Evolutionary conservation across 148 eudicot genomes (phyloP), one percentile per base, ranked within the genome.

Genomic region (Spergularia marina): DNA sequence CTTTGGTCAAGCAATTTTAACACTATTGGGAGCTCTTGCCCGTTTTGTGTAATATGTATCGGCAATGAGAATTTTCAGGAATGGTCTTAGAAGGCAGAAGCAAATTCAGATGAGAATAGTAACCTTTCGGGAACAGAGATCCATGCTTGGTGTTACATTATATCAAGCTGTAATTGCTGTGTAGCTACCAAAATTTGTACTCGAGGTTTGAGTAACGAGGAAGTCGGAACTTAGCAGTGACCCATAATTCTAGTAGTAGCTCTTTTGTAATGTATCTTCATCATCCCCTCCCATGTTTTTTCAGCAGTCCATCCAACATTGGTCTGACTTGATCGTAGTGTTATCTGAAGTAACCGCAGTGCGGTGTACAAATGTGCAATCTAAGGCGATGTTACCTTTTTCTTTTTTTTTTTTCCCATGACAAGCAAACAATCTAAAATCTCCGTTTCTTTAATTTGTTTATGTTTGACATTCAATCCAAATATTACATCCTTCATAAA

Each of bases 1-100:
- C 68, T 15, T 59, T 2, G 65, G 77, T 69, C 65, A n/a, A 74
- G 60, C 68, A 47, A 51, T 79, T 59, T 68, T 79, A 71, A 51
- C 34, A 20, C 17, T 40, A 10, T 30, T 15, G 21, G 57, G 47
- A 69, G 13, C 39, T 62, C 72, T 74, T 75, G 52, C 25, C 71
- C 71, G 49, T 49, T 76, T 47, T 53, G 61, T 72, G 54, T 60
- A 58, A 44, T 44, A 10, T 53, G n/a, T 52, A 63, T 64, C 41
- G 70, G 14, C 21, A 14, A 47, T 72, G 69, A 72, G 62, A 68
- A 4, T 6, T 40, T 72, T 59, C 17, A 25, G 67, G 67, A 16
- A 61, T 11, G 10, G 10, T 6, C 8, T 44, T 44, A 44, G 8
- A 44, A 44, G 49, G 49, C 49, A 6, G 10, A 44, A 4, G 49